Percentiles rank a stretch among this genome's conserved stretches.
These are phyloP conservation scores for Thelonectria olida DNA, from an alignment of 2,329 filamentous ascomycete species.

Conservation along the genomic window DNA sequence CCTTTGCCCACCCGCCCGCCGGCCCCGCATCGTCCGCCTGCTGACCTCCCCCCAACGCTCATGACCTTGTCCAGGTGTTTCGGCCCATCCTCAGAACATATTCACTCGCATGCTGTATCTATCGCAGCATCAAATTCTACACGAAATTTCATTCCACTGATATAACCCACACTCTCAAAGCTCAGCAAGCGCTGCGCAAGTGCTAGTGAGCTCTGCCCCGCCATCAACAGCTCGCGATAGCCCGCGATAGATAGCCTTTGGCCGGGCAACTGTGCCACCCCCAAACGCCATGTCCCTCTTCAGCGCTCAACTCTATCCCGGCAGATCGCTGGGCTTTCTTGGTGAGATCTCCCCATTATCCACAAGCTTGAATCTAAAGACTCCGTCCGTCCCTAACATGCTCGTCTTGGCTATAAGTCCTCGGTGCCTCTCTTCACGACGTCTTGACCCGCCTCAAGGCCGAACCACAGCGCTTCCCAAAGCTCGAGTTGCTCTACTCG, in stretches of 20 bases:
- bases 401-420: constrained; percentile 70
- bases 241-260: not conserved
- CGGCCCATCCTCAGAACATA: not conserved
- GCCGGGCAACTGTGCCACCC: constrained; percentile 1
- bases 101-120: not conserved
- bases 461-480: constrained; percentile 83
- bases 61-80: constrained; percentile 23
- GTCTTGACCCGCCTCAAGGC: constrained; percentile 88
- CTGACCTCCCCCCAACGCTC: too few species aligned
- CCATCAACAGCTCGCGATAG: constrained; percentile 30
- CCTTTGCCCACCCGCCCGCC: not conserved
- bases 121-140: not conserved
- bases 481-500: constrained; percentile 85
- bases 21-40: too few species aligned
- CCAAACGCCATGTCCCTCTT: constrained; percentile 56
- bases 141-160: not conserved
- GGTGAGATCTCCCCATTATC: constrained; percentile 43
- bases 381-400: not conserved
- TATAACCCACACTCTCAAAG: constrained; percentile 11
- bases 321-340: constrained; percentile 72
- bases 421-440: constrained; percentile 92
- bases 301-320: constrained; percentile 71
- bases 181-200: constrained; percentile 26
- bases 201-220: constrained; percentile 32
- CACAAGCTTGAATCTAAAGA: not conserved